A percentile compares a stretch with the other conserved stretches of the same genome.
Evolutionary conservation across 768 basidiomycete genomes (phyloP).

Genomic region (Russula sp.): DNA sequence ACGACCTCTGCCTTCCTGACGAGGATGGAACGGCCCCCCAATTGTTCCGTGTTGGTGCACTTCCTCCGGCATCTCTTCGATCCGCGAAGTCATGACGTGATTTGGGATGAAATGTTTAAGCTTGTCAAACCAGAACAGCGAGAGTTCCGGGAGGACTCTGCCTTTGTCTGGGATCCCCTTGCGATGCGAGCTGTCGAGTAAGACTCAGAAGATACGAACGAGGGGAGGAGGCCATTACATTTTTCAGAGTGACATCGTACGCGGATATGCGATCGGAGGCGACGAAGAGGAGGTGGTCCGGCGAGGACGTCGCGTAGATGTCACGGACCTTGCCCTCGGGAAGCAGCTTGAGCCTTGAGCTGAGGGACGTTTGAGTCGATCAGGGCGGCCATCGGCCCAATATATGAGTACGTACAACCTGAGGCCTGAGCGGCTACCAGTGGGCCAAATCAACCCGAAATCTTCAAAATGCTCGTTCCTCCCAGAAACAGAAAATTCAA

Average conservation of each 20-base stretch:
- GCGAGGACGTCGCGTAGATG: conserved; percentile 37
- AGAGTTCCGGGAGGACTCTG: conserved; percentile 80
- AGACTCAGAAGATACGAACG: too few species aligned
- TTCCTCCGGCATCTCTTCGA: conserved; percentile 79
- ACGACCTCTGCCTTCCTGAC: too few species aligned
- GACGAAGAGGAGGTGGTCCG: conserved; percentile 79
- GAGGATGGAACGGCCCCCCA: too few species aligned
- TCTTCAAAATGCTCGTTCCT: accelerated
- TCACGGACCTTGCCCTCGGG: too few species aligned
- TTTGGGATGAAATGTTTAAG: conserved; percentile 76
- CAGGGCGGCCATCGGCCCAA: conserved; percentile 5
- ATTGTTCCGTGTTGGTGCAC: conserved; percentile 36
- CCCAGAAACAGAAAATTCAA: too few species aligned
- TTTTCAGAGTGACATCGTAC: conserved; percentile 80
- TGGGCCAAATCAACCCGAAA: too few species aligned
- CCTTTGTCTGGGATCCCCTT: conserved; percentile 48
- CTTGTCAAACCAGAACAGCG: conserved; percentile 92
- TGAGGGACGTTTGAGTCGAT: conserved; percentile 54
- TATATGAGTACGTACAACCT: too few species aligned
- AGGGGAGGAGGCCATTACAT: too few species aligned
- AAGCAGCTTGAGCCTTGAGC: conserved; percentile 48
- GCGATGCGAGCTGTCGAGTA: too few species aligned
- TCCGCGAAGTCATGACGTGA: conserved; percentile 75
- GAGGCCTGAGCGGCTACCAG: too few species aligned
- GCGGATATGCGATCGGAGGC: conserved; percentile 95